Evolutionary conservation across 371 early-diverging fungal genomes (phyloP).

Genomic region (Syncephalastrum monosporum): DNA sequence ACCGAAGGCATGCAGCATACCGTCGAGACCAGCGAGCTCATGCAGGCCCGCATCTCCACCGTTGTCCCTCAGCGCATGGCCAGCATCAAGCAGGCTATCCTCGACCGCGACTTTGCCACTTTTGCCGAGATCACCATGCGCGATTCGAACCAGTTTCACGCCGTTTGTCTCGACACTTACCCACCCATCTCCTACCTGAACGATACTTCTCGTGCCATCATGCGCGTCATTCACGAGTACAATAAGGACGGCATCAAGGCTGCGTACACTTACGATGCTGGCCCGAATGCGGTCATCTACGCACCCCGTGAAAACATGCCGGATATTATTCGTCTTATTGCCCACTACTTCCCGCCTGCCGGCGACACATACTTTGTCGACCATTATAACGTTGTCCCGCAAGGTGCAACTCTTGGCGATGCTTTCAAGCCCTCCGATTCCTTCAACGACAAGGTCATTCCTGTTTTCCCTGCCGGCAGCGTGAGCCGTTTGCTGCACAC

Average conservation of each 20-base stretch:
- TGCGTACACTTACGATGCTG: slow-evolving; percentile 96
- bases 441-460: slow-evolving; percentile 58
- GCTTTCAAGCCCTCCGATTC: slow-evolving; percentile 47
- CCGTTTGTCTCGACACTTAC: slow-evolving; percentile 91
- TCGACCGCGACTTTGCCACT: slow-evolving; percentile 78
- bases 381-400: slow-evolving; percentile 51
- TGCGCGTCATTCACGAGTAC: slow-evolving; percentile 82
- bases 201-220: slow-evolving; percentile 90
- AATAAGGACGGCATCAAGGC: slow-evolving; percentile 75
- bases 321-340: slow-evolving; percentile 80
- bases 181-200: slow-evolving; percentile 96
- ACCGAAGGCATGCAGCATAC: slow-evolving; percentile 98
- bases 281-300: slow-evolving; percentile 98
- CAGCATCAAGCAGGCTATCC: slow-evolving; percentile 83
- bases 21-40: slow-evolving; percentile 86
- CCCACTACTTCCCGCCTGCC: slow-evolving; percentile 81
- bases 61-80: slow-evolving; percentile 90
- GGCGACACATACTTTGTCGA: slow-evolving; percentile 59
- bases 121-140: slow-evolving; percentile 97
- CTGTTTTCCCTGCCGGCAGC: slow-evolving; percentile 67
- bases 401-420: slow-evolving; percentile 23
- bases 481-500: slow-evolving; percentile 91
- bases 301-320: slow-evolving; percentile 76
- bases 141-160: slow-evolving; percentile 99
- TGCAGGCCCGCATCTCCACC: slow-evolving; percentile 75